These are phyloP conservation scores for Nectriaceae sp. DNA, from an alignment of 2,329 filamentous ascomycete species.

Conservation along the genomic window DNA sequence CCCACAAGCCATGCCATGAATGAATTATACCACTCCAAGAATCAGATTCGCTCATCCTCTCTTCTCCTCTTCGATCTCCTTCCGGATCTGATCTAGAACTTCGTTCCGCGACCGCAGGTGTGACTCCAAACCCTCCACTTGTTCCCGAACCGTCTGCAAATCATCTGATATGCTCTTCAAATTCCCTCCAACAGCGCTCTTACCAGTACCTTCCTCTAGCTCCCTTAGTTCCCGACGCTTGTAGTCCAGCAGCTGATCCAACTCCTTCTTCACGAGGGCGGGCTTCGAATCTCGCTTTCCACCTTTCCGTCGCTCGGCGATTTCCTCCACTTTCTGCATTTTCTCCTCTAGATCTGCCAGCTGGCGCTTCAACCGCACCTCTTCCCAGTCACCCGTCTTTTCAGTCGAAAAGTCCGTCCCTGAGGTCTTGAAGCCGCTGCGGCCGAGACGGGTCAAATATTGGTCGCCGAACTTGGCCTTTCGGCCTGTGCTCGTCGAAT, in stretches of 20 bases:
- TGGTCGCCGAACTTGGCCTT: conserved; percentile 98
- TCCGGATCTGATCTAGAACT: conserved; percentile 72
- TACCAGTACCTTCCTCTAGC: conserved; percentile 70
- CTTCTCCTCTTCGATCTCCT: conserved; percentile 88
- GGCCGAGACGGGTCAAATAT: conserved; percentile 88
- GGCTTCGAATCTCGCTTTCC: conserved; percentile 77
- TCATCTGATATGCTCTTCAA: conserved; percentile 82
- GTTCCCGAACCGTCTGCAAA: conserved; percentile 86
- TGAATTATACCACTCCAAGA: conserved; percentile 13
- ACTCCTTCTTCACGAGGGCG: conserved; percentile 88
- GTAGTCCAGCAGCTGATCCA: conserved; percentile 93
- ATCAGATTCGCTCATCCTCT: conserved; percentile 42
- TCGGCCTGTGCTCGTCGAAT: conserved; percentile 79
- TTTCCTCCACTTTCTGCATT: conserved; percentile 78
- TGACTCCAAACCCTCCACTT: conserved; percentile 85
- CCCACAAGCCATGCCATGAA: conserved; percentile 22
- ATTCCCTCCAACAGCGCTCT: conserved; percentile 67
- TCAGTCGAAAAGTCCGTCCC: conserved; percentile 90
- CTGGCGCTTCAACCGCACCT: conserved; percentile 92
- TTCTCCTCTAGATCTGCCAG: conserved; percentile 86
- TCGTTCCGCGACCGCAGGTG: conserved; percentile 79
- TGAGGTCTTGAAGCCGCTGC: conserved; percentile 75
- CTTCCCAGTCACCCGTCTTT: conserved; percentile 95
- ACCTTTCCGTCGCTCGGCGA: conserved; percentile 64
- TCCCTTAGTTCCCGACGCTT: conserved; percentile 81